These are phyloP conservation scores for Exophiala phaeomuriformis DNA, from an alignment of 2,329 filamentous ascomycete genomes.

Conservation along the genomic window DNA sequence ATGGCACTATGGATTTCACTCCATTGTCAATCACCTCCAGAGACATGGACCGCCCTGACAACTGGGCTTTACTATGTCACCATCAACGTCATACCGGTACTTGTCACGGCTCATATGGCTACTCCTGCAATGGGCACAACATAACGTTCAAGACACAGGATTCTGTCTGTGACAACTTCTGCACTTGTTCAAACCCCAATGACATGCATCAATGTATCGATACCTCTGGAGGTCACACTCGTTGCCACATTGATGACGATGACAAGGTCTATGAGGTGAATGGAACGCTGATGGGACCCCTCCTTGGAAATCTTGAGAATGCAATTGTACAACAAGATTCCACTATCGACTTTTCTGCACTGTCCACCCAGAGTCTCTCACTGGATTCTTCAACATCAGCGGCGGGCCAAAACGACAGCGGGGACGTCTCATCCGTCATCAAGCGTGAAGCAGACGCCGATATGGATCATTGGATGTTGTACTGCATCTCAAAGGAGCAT, in stretches of 20 bases:
- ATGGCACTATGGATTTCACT: slow-evolving; percentile 2
- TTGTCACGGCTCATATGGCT: background rate
- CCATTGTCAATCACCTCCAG: background rate
- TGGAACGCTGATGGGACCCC: background rate
- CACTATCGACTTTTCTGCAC: background rate
- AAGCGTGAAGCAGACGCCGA: background rate
- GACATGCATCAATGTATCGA: background rate
- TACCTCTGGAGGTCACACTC: background rate
- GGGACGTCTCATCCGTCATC: background rate
- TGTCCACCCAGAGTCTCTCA: too few species aligned
- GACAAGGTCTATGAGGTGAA: background rate
- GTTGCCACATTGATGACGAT: background rate
- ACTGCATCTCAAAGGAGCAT: background rate
- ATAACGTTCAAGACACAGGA: background rate
- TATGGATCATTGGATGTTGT: background rate
- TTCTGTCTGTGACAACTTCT: background rate
- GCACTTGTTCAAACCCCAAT: background rate
- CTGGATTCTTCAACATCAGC: too few species aligned
- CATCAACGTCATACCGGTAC: background rate
- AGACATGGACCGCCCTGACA: background rate
- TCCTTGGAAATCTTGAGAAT: background rate
- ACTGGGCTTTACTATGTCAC: background rate
- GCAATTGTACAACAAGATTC: background rate
- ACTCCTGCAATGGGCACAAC: background rate
- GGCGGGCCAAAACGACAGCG: too few species aligned